Evolutionary conservation across 202 grass and related monocot species (phyloP).

Genomic region (Zizania palustris): DNA sequence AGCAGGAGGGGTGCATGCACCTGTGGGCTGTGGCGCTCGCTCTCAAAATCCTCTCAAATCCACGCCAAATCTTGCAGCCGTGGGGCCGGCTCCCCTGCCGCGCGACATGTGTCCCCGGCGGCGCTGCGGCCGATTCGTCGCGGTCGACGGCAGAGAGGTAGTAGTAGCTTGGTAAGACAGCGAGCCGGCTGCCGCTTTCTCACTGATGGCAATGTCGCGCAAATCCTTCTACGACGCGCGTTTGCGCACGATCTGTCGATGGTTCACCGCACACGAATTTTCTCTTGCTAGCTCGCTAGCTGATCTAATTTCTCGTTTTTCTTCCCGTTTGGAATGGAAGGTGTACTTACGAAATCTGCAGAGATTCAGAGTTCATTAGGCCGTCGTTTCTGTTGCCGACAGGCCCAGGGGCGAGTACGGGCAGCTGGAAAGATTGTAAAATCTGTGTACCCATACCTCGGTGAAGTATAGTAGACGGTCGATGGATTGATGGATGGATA

Average conservation of each 20-base stretch:
- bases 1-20: background rate
- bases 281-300: too few species aligned
- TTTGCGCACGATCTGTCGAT: background rate
- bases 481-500: background rate
- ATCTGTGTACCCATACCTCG: too few species aligned
- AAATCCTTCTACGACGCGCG: background rate
- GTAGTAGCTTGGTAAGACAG: background rate
- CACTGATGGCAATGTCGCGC: conserved; percentile 21
- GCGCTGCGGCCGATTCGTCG: background rate
- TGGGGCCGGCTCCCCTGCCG: background rate
- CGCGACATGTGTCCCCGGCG: conserved; percentile 20
- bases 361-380: background rate
- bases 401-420: background rate
- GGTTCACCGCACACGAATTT: conserved; percentile 20
- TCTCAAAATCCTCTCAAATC: background rate
- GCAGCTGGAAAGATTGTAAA: too few species aligned
- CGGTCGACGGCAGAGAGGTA: background rate
- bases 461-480: background rate
- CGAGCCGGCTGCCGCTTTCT: background rate
- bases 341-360: background rate
- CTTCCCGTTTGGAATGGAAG: background rate
- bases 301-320: background rate
- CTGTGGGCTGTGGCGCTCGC: background rate
- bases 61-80: conserved; percentile 19
- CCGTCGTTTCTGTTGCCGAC: conserved; percentile 25